Base-by-base conservation (phyloP, 495 filamentous ascomycete species). In the Aspergillus funiculosus region DNA sequence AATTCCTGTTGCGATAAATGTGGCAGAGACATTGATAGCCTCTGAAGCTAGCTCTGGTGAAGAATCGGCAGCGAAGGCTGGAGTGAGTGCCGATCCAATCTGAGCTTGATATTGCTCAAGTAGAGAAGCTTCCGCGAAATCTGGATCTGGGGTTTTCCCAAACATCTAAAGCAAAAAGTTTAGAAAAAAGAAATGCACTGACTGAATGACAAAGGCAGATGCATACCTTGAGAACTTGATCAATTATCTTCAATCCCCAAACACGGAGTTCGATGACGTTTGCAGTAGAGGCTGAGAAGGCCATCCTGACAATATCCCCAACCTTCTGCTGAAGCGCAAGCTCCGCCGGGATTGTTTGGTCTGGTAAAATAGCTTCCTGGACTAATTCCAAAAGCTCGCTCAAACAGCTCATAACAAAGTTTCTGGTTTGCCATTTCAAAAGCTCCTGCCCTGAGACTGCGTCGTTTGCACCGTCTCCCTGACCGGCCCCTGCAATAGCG, bases 71-170 rank as follows among this genome's bases (percentile, higher is more conserved):
- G 91, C 89, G 69, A 99, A 99, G 1, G 92, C 94, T 6, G 92
- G 92, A 4, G 92, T 97, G 28, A 99, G 76, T 0, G 92, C 92
- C 1, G 92, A 96, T 53, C 91, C 87, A 56, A 97, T 96, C 61
- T 99, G 92, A 11, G 92, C 92, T 62, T 99, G 92, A 56, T 97
- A 99, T 59, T 97, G 92, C 57, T 99, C 92, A 0, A 99, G 78
- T 9, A 99, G 73, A 59, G 92, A 88, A 7, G 87, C 92, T 62
- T 99, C 92, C 6, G 89, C 79, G 57, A 98, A 97, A 58, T 97
- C 92, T 0, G 94, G 92, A 66, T 98, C 92, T 2, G 94, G 88
- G 6, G 83, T 87, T 55, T 89, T 90, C 37, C 94, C 92, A 69
- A 99, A 99, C 73, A 97, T 89, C 69, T 79, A 50, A 1, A 41